Percentiles rank a stretch among this genome's conserved stretches.
Evolutionary conservation across 2,329 filamentous ascomycete species (phyloP).

Genomic region (Colletotrichum neosansevieriae): DNA sequence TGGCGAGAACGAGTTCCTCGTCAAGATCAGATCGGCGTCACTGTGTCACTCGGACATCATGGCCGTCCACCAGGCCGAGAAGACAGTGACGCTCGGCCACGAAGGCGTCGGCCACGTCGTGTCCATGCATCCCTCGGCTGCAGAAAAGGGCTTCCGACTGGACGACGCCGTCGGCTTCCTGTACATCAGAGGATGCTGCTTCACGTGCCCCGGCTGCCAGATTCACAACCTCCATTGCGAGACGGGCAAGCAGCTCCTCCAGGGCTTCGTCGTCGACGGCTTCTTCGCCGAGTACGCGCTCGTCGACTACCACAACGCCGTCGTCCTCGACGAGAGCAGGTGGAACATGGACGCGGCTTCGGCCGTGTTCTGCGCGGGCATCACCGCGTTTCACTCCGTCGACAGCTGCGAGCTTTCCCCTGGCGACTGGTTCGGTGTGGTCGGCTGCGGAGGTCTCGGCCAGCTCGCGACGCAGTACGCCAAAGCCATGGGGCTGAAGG

Average conservation of each 20-base stretch:
- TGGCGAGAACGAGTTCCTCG: constrained; percentile 54
- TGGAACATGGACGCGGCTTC: constrained; percentile 51
- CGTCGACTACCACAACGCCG: constrained; percentile 58
- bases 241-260: constrained; percentile 52
- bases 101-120: constrained; percentile 60
- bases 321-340: constrained; percentile 52
- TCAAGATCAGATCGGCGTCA: constrained; percentile 51
- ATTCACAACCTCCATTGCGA: constrained; percentile 57
- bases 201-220: constrained; percentile 60
- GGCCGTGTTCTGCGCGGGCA: constrained; percentile 63
- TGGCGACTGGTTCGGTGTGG: constrained; percentile 56
- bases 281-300: constrained; percentile 61
- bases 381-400: constrained; percentile 58
- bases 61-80: constrained; percentile 44
- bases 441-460: constrained; percentile 59
- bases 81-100: constrained; percentile 52
- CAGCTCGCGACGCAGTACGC: constrained; percentile 60
- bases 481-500: constrained; percentile 58
- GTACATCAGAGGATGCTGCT: constrained; percentile 59
- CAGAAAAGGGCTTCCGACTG: constrained; percentile 53
- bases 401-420: constrained; percentile 51
- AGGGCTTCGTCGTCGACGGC: constrained; percentile 58
- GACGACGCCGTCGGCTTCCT: constrained; percentile 60
- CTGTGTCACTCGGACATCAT: constrained; percentile 50
- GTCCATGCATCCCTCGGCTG: constrained; percentile 50